Evolutionary conservation across 768 basidiomycete species (phyloP).

Genomic region (Floccularia luteovirens): DNA sequence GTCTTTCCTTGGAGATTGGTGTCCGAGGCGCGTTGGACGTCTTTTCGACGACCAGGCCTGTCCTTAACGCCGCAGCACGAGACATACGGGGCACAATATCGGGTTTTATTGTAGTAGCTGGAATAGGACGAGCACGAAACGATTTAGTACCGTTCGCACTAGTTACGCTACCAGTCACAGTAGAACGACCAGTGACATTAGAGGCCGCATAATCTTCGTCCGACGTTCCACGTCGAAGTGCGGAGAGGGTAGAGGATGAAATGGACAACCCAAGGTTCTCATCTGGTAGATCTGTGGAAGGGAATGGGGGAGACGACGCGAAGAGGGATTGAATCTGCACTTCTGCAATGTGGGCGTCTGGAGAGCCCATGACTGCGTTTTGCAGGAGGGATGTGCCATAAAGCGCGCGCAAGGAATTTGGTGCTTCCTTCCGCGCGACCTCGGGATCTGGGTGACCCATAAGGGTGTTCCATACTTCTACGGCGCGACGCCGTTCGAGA

Average conservation of each 20-base stretch:
- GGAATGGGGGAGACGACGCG: slow-evolving; percentile 78
- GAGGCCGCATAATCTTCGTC: slow-evolving; percentile 41
- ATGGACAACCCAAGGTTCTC: slow-evolving; percentile 32
- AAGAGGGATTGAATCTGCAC: slow-evolving; percentile 74
- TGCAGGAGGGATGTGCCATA: slow-evolving; percentile 48
- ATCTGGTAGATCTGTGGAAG: slow-evolving; percentile 51
- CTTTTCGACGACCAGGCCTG: slow-evolving; percentile 44
- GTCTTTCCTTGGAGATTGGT: slow-evolving; percentile 53
- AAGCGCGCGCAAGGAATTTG: slow-evolving; percentile 64
- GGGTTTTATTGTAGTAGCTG: slow-evolving; percentile 51
- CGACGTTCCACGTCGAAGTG: slow-evolving; percentile 24
- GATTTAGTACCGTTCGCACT: slow-evolving; percentile 36
- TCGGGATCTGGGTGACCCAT: slow-evolving; percentile 64
- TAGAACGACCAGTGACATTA: slow-evolving; percentile 31
- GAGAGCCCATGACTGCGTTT: slow-evolving; percentile 70
- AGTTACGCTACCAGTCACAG: slow-evolving; percentile 28
- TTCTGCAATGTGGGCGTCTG: slow-evolving; percentile 63
- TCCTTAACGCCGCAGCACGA: slow-evolving; percentile 65
- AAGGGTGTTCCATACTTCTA: slow-evolving; percentile 73
- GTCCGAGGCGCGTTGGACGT: slow-evolving; percentile 35
- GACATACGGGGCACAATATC: slow-evolving; percentile 75
- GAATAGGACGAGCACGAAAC: slow-evolving; percentile 66
- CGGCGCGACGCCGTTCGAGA: slow-evolving; percentile 73
- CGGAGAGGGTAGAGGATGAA: slow-evolving; percentile 39
- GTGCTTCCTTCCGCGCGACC: slow-evolving; percentile 42